A percentile compares a stretch with the other conserved stretches of the same genome.
phyloP scores from a whole-genome alignment of 2,329 filamentous ascomycete genomes.

The Aspergillus brunneoviolaceus region DNA sequence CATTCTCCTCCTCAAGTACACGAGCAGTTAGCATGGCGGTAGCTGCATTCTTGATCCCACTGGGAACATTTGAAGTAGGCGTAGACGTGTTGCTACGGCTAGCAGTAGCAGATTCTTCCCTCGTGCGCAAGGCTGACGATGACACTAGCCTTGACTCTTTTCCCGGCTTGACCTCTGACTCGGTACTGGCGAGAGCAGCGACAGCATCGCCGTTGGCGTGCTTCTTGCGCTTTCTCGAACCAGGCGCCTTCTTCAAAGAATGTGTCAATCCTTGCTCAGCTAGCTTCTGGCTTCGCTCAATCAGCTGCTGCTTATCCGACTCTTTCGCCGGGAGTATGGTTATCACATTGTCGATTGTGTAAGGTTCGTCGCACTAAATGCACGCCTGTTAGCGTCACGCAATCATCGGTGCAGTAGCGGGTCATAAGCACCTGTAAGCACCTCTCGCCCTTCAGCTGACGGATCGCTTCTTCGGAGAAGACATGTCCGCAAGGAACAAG shows the following conservation, averaged over 20 bases:
- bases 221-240: conserved; percentile 74
- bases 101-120: conserved; percentile 14
- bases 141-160: conserved; percentile 29
- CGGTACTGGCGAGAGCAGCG: conserved; percentile 32
- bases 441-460: conserved; percentile 68
- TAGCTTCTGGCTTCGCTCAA: conserved; percentile 66
- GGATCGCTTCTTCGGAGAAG: conserved; percentile 82
- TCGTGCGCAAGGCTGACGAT: not conserved
- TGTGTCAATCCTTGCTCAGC: conserved; percentile 74
- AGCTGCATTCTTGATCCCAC: conserved; percentile 81
- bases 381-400: not conserved
- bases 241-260: conserved; percentile 75
- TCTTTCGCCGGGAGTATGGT: conserved; percentile 72
- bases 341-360: conserved; percentile 74
- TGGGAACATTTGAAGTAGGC: conserved; percentile 33
- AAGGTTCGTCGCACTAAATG: conserved; percentile 69
- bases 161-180: conserved; percentile 36
- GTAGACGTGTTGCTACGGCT: conserved; percentile 35
- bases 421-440: conserved; percentile 53
- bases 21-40: conserved; percentile 83
- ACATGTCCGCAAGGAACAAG: conserved; percentile 93
- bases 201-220: conserved; percentile 44
- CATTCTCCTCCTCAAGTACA: conserved; percentile 83
- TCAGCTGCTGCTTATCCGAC: conserved; percentile 67
- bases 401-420: not conserved